phyloP scores from a whole-genome alignment of 2,329 filamentous ascomycete species.

The Hypoxylon sp. region DNA sequence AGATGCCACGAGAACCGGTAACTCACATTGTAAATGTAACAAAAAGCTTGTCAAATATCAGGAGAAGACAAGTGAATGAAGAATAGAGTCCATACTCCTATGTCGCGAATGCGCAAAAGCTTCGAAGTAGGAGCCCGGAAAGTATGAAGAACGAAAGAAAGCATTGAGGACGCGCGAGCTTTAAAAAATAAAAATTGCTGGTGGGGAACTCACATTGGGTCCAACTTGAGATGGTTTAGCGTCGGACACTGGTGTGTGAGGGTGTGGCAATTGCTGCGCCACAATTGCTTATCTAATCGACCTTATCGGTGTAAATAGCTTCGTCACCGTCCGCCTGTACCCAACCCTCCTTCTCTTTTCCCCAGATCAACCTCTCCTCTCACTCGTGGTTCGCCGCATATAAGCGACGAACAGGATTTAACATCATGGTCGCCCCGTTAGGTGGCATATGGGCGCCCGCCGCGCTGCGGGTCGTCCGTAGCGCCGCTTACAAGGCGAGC shows the following conservation, averaged over 20 bases:
- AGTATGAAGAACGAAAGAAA: constrained; percentile 19
- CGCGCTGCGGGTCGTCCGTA: constrained; percentile 69
- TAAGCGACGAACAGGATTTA: constrained; percentile 45
- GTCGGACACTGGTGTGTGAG: constrained; percentile 19
- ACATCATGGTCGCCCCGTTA: constrained; percentile 65
- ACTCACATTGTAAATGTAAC: constrained; percentile 27
- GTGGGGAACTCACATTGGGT: constrained; percentile 29
- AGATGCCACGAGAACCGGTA: neutral
- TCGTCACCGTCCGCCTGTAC: constrained; percentile 36
- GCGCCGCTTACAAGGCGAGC: constrained; percentile 66
- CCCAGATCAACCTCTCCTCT: constrained; percentile 33
- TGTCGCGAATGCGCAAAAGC: constrained; percentile 4
- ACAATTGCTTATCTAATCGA: constrained; percentile 36
- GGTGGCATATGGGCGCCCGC: constrained; percentile 71
- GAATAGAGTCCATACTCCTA: constrained; percentile 12
- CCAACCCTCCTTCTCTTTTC: constrained; percentile 23
- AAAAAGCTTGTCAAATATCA: constrained; percentile 1
- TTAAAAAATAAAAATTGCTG: constrained; percentile 32
- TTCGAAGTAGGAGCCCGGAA: constrained; percentile 13
- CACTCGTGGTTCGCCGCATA: constrained; percentile 42
- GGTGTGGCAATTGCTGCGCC: constrained; percentile 42
- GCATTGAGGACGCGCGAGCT: constrained; percentile 17
- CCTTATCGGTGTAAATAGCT: constrained; percentile 38
- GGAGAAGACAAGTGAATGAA: neutral
- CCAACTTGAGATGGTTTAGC: constrained; percentile 16